Base-by-base conservation (phyloP, 1,139 yeast species). In the Candida smagusa region DNA sequence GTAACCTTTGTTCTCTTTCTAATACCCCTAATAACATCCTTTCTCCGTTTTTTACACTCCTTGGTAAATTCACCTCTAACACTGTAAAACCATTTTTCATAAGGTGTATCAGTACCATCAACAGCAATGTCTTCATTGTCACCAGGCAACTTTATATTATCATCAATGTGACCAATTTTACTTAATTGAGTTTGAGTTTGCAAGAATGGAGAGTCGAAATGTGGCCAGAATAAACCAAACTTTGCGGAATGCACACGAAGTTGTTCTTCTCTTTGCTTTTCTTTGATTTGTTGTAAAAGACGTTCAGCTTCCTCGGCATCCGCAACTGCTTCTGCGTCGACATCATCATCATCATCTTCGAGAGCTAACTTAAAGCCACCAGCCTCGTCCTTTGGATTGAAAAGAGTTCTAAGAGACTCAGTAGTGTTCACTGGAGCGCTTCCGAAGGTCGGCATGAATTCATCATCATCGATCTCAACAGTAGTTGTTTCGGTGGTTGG, bases 41-140 rank as follows among this genome's bases (percentile, higher is more conserved):
- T 75, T 54, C 79, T 78, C 44, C 87, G 74, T 49, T 83, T 74
- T 55, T 84, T 83, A 57, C 90, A 78, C 45, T 82, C 88, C 43
- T 86, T 75, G 43, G 83, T 81, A 68, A 87, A 73, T 39, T 82
- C 88, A 32, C 94, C 92, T 60, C 97, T 77, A 58, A 79, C 77
- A 33, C 79, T 82, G 84, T 88, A 87, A 59, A 90, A 90, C 75
- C 85, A 81, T 39, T 74, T 68, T 39, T 84, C 89, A 77, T 92
- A 90, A 2, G 70, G 62, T 2, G 68, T 61, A 39, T 79, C 73
- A 11, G 55, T 64, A 2, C 59, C 68, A 12, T 69, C 74, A 2
- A 61, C 63, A 11, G 33, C 40, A 3, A 38, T 49, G 4, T 49
- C 56, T 8, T 51, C 59, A 7, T 43, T 50, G 40, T 66, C 71